Evolutionary conservation across 202 grass and related monocot species (phyloP), one percentile per base, ranked within the genome.

Genomic region (Digitaria exilis): DNA sequence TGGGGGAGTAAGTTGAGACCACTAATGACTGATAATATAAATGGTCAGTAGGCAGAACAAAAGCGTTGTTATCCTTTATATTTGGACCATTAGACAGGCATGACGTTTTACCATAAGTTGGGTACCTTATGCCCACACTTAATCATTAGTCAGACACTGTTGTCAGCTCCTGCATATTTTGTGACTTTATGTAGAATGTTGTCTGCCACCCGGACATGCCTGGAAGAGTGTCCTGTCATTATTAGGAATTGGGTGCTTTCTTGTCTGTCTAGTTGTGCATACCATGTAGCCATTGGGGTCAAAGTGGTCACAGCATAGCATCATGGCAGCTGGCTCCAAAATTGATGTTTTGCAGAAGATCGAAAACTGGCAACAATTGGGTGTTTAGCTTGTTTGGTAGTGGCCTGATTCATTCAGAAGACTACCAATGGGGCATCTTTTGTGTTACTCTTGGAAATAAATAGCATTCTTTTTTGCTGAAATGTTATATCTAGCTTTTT

Each of bases 261-360:
- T 74, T 77, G 44, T 84, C 34, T 71, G 28, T 77, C 45, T 62
- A 45, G 65, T 61, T 73, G 74, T 30, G 26, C 57, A 71, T 65
- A 34, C 65, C 65, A 55, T 63, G 64, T 87, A 57, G 46, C 73
- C 73, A 83, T 29, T 58, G 18, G 71, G 57, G 24, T 89, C 82
- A 85, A 77, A 80, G 77, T 85, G 87, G 82, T 82, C 78, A 66
- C 71, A 63, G 17, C 77, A 64, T 71, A n/a, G 44, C 34, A 75
- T 77, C 37, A 57, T 81, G 79, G 78, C 30, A 65, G 41, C 35
- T n/a, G 73, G 78, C 30, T 85, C 41, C 60, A 41, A 76, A 54
- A 64, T 82, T 85, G 75, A 66, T 82, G 83, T 49, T 77, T 65
- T 65, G 57, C 58, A 65, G 45, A 55, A 55, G 9, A 32, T 48